Evolutionary conservation across 306 rosid species (phyloP).

Genomic region (Carpinus fangiana): DNA sequence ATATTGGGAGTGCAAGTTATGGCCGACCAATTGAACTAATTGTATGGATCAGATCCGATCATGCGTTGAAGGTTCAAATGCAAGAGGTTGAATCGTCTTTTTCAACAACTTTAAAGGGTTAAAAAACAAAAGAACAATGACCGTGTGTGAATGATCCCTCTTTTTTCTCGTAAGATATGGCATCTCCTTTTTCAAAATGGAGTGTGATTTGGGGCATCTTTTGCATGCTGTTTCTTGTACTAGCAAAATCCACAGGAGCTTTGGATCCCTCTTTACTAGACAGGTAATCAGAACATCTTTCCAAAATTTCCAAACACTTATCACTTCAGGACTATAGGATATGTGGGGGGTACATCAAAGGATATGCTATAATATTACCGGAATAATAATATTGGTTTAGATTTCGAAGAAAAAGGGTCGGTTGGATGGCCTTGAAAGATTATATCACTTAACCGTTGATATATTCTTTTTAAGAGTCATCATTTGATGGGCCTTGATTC

Average conservation of each 20-base stretch:
- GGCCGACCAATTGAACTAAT: slow-evolving; percentile 62
- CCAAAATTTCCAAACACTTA: slow-evolving; percentile 39
- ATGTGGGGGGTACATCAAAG: slow-evolving; percentile 27
- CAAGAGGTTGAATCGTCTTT: slow-evolving; percentile 11
- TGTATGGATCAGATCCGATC: slow-evolving; percentile 49
- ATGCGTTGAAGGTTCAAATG: slow-evolving; percentile 38
- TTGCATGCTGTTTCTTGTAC: slow-evolving; percentile 44
- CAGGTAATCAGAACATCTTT: slow-evolving; percentile 43
- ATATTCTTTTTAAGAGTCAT: slow-evolving; percentile 9
- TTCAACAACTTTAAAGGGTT: slow-evolving; percentile 7
- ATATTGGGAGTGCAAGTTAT: slow-evolving; percentile 15
- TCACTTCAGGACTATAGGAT: slow-evolving; percentile 15
- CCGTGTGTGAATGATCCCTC: slow-evolving; percentile 30
- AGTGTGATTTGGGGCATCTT: slow-evolving; percentile 58
- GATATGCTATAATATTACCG: slow-evolving; percentile 40
- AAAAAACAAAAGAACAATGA: slow-evolving; percentile 7
- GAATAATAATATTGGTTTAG: slow-evolving; percentile 29
- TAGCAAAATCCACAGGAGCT: slow-evolving; percentile 40
- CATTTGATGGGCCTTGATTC: neutral
- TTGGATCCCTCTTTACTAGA: slow-evolving; percentile 66
- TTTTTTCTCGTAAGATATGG: slow-evolving; percentile 49
- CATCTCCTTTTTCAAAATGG: slow-evolving; percentile 40
- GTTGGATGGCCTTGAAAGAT: slow-evolving; percentile 19
- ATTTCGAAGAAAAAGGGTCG: slow-evolving; percentile 27
- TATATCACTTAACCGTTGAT: neutral